Evolutionary conservation across 305 asterid species (phyloP), one percentile per base, ranked within the genome.

Genomic region (Galium porrigens): DNA sequence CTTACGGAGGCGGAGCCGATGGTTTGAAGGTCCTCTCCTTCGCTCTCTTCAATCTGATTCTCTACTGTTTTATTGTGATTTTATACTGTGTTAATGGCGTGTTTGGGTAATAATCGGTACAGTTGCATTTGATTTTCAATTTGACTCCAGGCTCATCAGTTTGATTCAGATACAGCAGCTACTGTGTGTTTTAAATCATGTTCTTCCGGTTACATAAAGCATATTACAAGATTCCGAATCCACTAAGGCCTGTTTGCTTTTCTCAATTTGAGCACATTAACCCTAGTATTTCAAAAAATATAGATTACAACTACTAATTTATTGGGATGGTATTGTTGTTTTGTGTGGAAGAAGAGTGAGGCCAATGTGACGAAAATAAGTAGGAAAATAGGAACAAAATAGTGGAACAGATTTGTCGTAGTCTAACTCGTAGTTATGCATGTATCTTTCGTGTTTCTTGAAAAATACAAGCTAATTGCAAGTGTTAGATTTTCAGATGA

Each of bases 21-120:
- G 74, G 76, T 56, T 73, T 85, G 76, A 81, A 85, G 85, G 88
- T 83, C 36, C 22, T 4, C 18, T 58, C 30, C 20, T 30, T 14
- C 11, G 6, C 58, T 55, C 33, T 27, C n/a, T 55, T 27, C 17
- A 53, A 8, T 53, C 9, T 51, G 29, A 4, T 51, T 44, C 18
- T 44, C 17, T 3, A 14, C 6, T 44, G 8, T 42, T 42, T 11
- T 11, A 11, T 42, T 42, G 49, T 6, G n/a, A 42, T 37, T 37
- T 37, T 37, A 2, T 37, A 7, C 44, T 7, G 44, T 39, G 14
- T 39, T 39, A 7, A 39, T 14, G 44, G 44, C 36, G 36, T 33
- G 6, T 33, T 33, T 37, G 42, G 42, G 42, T 42, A 11, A 42
- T 42, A 42, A 11, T 42, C n/a, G 3, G 15, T 42, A 42, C 1